Evolutionary conservation across 345 rosid species (phyloP).

Genomic region (Rhodamnia rubescens): DNA sequence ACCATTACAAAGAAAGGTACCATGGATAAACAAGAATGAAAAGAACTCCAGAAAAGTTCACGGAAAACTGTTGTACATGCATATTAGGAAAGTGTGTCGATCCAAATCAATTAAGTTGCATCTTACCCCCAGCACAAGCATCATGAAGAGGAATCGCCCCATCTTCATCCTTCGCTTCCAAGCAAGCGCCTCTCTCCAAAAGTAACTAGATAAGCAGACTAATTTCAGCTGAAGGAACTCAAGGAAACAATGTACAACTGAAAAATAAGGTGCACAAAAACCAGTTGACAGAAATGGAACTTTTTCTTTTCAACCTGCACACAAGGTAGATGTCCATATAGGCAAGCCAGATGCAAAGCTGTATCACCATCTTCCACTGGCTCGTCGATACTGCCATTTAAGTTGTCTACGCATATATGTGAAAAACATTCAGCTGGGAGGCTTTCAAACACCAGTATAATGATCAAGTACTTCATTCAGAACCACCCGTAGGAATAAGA

Average conservation of each 20-base stretch:
- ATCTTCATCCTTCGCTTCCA: constrained; percentile 85
- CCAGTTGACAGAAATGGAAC: neutral
- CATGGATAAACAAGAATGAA: neutral
- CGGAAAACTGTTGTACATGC: neutral
- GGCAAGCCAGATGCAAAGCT: constrained; percentile 82
- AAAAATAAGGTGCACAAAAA: neutral
- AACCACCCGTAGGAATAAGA: neutral
- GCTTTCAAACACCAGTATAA: neutral
- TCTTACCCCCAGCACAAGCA: constrained; percentile 84
- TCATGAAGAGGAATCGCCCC: constrained; percentile 93
- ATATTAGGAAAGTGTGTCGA: neutral
- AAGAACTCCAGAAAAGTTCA: neutral
- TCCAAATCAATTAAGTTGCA: neutral
- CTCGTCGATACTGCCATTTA: constrained; percentile 70
- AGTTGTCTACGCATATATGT: constrained; percentile 35
- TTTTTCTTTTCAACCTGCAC: constrained; percentile 40
- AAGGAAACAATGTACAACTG: neutral
- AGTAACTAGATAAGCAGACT: constrained; percentile 40
- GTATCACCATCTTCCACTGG: constrained; percentile 86
- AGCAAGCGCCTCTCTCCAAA: constrained; percentile 71
- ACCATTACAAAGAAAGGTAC: neutral
- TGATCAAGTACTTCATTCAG: neutral
- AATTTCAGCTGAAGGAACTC: neutral
- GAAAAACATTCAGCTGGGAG: neutral
- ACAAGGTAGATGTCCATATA: constrained; percentile 78